phyloP scores from a whole-genome alignment of 1,139 yeast species.

The Saccharomyces hybrid region DNA sequence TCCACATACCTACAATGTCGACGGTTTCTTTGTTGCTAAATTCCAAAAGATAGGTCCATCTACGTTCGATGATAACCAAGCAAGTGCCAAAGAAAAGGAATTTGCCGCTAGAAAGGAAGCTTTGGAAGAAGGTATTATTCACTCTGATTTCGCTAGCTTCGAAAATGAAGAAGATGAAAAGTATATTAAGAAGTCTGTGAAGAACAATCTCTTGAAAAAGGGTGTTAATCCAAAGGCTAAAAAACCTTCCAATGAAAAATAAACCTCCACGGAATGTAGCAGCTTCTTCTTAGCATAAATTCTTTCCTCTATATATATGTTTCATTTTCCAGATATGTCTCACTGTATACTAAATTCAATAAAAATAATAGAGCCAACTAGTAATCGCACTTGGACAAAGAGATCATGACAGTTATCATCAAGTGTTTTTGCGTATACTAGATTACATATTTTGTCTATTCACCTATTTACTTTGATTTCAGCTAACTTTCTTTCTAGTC shows the following conservation, averaged over 20 bases:
- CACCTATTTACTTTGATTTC: neutral
- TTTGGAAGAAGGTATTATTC: slow-evolving; percentile 67
- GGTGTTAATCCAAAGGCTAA: slow-evolving; percentile 65
- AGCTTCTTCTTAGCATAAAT: neutral
- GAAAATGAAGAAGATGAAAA: slow-evolving; percentile 69
- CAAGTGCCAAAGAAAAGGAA: slow-evolving; percentile 87
- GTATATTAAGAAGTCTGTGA: slow-evolving; percentile 66
- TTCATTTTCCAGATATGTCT: neutral
- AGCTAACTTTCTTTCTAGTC: slow-evolving; percentile 6
- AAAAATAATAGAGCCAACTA: neutral
- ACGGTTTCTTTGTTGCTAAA: slow-evolving; percentile 96
- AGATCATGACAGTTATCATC: neutral
- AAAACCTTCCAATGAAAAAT: slow-evolving; percentile 24
- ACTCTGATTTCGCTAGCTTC: slow-evolving; percentile 79
- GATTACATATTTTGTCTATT: neutral
- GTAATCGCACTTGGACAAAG: neutral
- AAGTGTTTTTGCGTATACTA: neutral
- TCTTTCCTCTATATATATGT: neutral
- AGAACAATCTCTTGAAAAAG: slow-evolving; percentile 64
- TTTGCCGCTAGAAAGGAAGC: slow-evolving; percentile 66
- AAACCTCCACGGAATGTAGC: neutral
- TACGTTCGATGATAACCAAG: slow-evolving; percentile 74
- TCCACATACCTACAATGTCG: slow-evolving; percentile 97
- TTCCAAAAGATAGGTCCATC: slow-evolving; percentile 86
- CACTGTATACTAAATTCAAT: neutral